Base-by-base conservation (phyloP, 352 stramenopile species). In the Pythium vanterpoolii region DNA sequence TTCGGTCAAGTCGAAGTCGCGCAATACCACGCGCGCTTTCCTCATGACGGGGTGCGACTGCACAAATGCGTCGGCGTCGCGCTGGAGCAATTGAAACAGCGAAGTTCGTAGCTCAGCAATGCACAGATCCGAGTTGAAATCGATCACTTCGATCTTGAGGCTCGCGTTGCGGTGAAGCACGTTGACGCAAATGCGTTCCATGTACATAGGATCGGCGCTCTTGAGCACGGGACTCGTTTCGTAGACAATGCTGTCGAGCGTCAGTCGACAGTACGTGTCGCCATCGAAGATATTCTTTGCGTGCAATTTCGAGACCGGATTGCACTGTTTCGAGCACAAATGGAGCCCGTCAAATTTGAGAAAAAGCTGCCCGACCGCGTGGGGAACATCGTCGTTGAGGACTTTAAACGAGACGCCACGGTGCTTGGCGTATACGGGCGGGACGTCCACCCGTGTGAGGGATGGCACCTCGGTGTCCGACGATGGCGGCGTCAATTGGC, bases 271-370 rank as follows among this genome's bases (percentile, higher is more conserved):
- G 62, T 95, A 95, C 21, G 81, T 93, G 34, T 95, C 86, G 2
- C 86, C 86, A 60, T 91, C 83, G 57, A 93, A 95, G 7, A 95
- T 87, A 44, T 95, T 95, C 50, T 90, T 89, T 14, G 84, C 79
- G 14, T 95, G 86, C 28, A 90, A 71, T 54, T 87, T 79, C 14
- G 79, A 67, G 14, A 71, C 62, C 23, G 56, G 57, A 1, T 83
- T 72, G 40, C 86, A 95, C n/a, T 93, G 77, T 53, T 93, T 95
- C 0, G 86, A 84, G 57, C 86, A 95, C 50, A 95, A 47, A 42
- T 95, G 86, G 10, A 93, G 66, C 2, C 86, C 84, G 27, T 89
- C 78, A 47, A 95, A 87, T 42, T 77, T 86, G 36, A 93, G 73
- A 56, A 76, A 95, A 11, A 95, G 68, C 28, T 86, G 62, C 2